Percentiles rank a stretch among this genome's conserved stretches.
Evolutionary conservation across 495 filamentous ascomycete species (phyloP).

Genomic region (Bryoglossum gracile): DNA sequence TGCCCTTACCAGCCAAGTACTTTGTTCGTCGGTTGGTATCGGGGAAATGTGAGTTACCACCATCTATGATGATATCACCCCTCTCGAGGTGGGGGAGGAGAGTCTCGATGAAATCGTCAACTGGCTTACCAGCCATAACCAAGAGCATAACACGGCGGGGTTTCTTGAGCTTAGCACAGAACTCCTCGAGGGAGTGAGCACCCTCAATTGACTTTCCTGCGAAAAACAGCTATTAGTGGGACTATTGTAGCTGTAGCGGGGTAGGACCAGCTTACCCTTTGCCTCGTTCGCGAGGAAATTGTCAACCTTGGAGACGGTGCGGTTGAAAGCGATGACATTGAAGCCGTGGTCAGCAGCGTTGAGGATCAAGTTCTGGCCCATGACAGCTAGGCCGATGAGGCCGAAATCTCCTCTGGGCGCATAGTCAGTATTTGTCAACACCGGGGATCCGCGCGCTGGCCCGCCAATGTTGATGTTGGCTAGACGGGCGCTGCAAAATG

Average conservation of each 20-base stretch:
- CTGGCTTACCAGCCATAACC: constrained; percentile 94
- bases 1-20: constrained; percentile 77
- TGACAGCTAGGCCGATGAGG: constrained; percentile 99
- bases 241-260: no score
- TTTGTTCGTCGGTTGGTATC: constrained; percentile 94
- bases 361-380: constrained; percentile 96
- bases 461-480: constrained; percentile 73
- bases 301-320: constrained; percentile 96
- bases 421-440: constrained; percentile 21
- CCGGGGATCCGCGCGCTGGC: constrained; percentile 8
- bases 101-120: constrained; percentile 96
- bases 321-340: constrained; percentile 95
- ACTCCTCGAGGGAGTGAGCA: constrained; percentile 89
- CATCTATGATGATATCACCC: constrained; percentile 98
- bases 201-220: constrained; percentile 85
- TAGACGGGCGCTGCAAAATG: constrained; percentile 72
- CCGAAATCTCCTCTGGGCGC: constrained; percentile 73
- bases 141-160: constrained; percentile 95
- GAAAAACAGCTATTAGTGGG: constrained; percentile 9
- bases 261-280: constrained; percentile 69
- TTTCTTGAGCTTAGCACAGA: constrained; percentile 90
- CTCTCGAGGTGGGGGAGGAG: constrained; percentile 82
- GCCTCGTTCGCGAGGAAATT: constrained; percentile 89
- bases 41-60: constrained; percentile 98
- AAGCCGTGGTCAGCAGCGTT: constrained; percentile 96